Conservation (phyloP, 306 rosid genomes). For the Malus orientalis region DNA sequence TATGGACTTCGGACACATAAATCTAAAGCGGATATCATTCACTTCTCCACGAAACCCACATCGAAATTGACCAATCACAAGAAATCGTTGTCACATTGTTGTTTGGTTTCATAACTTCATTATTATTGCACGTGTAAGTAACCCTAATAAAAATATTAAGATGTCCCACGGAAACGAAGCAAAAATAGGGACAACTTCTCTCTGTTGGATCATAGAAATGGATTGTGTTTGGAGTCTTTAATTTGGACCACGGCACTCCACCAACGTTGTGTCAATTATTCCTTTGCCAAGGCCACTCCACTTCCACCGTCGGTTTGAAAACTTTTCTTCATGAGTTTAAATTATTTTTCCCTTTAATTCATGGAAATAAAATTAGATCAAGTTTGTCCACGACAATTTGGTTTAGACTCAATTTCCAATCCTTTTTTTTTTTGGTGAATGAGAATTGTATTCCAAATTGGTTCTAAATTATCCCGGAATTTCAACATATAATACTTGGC, state of each 20-base stretch:
- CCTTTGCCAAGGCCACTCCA: neutral
- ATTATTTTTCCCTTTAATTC: neutral
- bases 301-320: neutral
- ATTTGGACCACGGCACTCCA: conserved; percentile 14
- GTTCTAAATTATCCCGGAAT: too few species aligned
- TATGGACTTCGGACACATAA: too few species aligned
- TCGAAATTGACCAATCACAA: conserved; percentile 8
- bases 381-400: neutral
- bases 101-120: neutral
- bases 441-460: too few species aligned
- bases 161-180: neutral
- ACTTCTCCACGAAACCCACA: neutral
- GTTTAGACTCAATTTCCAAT: neutral
- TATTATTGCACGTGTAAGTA: neutral
- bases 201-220: neutral
- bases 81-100: neutral
- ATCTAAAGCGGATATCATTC: too few species aligned
- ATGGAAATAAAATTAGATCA: neutral
- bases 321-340: neutral
- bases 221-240: neutral
- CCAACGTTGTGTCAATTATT: neutral
- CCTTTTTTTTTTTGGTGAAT: too few species aligned
- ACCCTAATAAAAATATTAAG: neutral
- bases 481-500: too few species aligned
- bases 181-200: neutral